phyloP scores from a whole-genome alignment of 805 yeast genomes.

The Scheffersomyces coipomensis region DNA sequence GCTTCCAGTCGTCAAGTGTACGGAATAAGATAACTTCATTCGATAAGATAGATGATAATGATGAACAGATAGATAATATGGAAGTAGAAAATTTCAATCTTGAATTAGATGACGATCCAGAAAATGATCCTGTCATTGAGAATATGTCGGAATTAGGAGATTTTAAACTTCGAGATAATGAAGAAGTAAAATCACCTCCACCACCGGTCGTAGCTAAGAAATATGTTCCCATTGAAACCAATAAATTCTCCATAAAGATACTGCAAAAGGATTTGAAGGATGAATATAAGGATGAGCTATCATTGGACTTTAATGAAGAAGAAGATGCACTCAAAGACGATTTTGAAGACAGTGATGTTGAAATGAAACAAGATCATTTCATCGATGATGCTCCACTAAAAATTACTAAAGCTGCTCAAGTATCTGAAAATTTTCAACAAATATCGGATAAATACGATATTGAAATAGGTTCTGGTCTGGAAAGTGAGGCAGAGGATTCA shows the following conservation, averaged over 20 bases:
- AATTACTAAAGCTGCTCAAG: constrained; percentile 1
- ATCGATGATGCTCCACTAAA: constrained; percentile 6
- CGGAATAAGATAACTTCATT: background rate
- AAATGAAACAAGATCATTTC: constrained; percentile 2
- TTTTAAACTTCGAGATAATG: background rate
- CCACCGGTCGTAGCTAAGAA: constrained; percentile 2
- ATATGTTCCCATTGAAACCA: constrained; percentile 8
- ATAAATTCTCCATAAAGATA: background rate
- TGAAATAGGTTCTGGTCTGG: constrained; percentile 4
- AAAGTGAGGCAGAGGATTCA: background rate
- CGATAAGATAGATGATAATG: too few relatives aligned
- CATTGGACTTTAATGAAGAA: background rate
- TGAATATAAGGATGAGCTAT: constrained; percentile 8
- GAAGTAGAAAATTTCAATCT: constrained; percentile 10
- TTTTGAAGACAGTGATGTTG: constrained; percentile 8
- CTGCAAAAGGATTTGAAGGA: background rate
- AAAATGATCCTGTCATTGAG: constrained; percentile 14
- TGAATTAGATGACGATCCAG: constrained; percentile 9
- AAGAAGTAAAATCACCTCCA: background rate
- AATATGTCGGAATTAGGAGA: constrained; percentile 7
- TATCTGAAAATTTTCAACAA: background rate
- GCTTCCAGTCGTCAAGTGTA: too few relatives aligned
- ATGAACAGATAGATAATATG: too few relatives aligned
- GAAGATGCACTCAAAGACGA: constrained; percentile 7
- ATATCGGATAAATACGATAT: constrained; percentile 8